Base-by-base conservation (phyloP, 305 asterid genomes). In the Ilex paraguariensis region DNA sequence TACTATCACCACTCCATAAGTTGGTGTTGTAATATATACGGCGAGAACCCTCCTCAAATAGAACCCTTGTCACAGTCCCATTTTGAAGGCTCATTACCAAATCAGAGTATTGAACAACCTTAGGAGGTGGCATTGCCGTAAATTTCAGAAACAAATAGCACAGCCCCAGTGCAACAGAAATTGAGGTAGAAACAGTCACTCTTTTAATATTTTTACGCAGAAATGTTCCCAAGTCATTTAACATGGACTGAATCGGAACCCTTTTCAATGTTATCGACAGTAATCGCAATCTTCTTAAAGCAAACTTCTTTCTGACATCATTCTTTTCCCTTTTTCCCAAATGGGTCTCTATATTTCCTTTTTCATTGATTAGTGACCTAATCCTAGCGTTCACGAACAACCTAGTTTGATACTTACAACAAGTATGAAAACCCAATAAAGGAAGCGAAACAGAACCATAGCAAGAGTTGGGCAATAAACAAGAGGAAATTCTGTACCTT, bases 31-130 rank as follows among this genome's bases (percentile, higher is more conserved):
- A 93, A 72, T 81, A 87, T 69, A 93, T 93, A 57, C 82, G 81
- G 36, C 90, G 90, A 48, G 95, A 86, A n/a, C 96, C 97, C 77
- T 93, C 99, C 81, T 87, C 95, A 67, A 93, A 93, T 64, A 80
- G 76, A 73, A 93, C 99, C 61, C 77, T 86, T 0, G 82, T 61
- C 54, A 90, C 93, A 54, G 75, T 67, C 64, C 96, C 95, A 65
- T 61, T 75, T 58, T 84, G 95, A 69, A 93, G 84, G 77, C 76
- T 84, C 53, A n/a, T 67, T 56, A 93, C 80, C 81, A 93, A 76
- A 66, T 90, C 87, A 0, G 97, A 86, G 77, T 93, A 93, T 0
- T 93, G 96, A 57, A 82, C 95, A 70, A 61, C 70, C 78, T 80
- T 88, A 0, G 96, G 96, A 59, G 75, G 50, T 1, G 91, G 88